These are phyloP conservation scores for Saccharomyces kudriavzevii DNA, from an alignment of 805 yeast genomes.

Conservation along the genomic window DNA sequence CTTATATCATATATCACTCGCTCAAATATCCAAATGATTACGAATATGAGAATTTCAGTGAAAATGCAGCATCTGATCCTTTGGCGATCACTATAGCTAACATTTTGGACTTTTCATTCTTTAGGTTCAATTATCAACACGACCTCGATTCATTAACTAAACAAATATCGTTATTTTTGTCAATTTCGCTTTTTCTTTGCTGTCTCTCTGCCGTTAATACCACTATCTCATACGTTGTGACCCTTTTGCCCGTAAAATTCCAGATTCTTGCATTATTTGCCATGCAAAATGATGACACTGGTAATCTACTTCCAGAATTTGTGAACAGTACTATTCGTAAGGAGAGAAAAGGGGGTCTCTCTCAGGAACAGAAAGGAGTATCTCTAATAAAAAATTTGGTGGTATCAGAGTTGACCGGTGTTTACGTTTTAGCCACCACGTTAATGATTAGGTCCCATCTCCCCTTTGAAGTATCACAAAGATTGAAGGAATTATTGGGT, in stretches of 20 bases:
- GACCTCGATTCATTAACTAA: conserved; percentile 32
- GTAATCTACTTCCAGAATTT: conserved; percentile 15
- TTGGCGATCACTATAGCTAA: conserved; percentile 33
- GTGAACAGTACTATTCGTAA: neutral
- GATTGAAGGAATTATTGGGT: conserved; percentile 28
- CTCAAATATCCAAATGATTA: conserved; percentile 14
- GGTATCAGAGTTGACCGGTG: conserved; percentile 33
- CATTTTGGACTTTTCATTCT: conserved; percentile 27
- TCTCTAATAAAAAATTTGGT: conserved; percentile 35
- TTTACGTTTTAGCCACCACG: conserved; percentile 34
- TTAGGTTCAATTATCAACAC: conserved; percentile 27
- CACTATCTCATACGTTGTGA: conserved; percentile 48
- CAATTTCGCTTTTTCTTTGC: conserved; percentile 51
- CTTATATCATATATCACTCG: conserved; percentile 18
- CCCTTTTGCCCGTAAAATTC: conserved; percentile 32
- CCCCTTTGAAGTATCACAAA: conserved; percentile 29
- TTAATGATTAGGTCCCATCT: conserved; percentile 35
- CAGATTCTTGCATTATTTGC: conserved; percentile 25
- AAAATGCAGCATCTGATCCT: conserved; percentile 28
- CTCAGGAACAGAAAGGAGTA: conserved; percentile 7
- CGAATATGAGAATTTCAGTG: conserved; percentile 12
- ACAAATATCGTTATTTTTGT: conserved; percentile 40
- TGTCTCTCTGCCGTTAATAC: conserved; percentile 57
- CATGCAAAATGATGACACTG: conserved; percentile 12
- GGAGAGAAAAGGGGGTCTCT: neutral